A percentile compares a stretch with the other conserved stretches of the same genome.
These are phyloP conservation scores for Gelatoporia subvermispora DNA, from an alignment of 768 basidiomycete species.

Conservation along the genomic window DNA sequence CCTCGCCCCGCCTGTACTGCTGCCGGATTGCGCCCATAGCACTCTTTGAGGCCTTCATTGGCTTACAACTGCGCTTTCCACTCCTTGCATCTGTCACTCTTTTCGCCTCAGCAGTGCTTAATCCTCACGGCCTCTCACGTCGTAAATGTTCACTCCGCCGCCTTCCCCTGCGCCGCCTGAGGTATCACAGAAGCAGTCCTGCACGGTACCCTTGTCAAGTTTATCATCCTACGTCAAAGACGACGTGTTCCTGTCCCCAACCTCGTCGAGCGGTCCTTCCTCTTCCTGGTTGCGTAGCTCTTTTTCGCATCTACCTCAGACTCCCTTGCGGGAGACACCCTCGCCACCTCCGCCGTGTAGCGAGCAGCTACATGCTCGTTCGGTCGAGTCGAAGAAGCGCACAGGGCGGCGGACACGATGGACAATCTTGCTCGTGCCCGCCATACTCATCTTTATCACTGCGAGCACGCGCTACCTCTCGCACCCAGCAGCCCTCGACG, in stretches of 20 bases:
- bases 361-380: background rate
- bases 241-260: background rate
- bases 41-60: too few species aligned
- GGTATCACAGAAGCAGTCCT: background rate
- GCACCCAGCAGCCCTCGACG: constrained; percentile 44
- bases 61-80: too few species aligned
- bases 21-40: too few species aligned
- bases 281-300: constrained; percentile 4
- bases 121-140: too few species aligned
- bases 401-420: constrained; percentile 42
- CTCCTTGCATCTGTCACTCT: too few species aligned
- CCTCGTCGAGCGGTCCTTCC: background rate
- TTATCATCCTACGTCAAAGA: background rate
- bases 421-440: constrained; percentile 53
- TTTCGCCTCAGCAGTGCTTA: too few species aligned
- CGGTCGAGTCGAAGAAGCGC: constrained; percentile 32
- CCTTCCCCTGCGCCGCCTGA: constrained; percentile 20
- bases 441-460: constrained; percentile 51
- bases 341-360: background rate
- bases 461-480: constrained; percentile 45
- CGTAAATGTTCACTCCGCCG: constrained; percentile 37
- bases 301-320: background rate
- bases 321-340: constrained; percentile 6
- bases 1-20: too few species aligned
- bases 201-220: background rate